Conservation (phyloP, 2,329 filamentous ascomycete species). For the Escovopsis sp. region DNA sequence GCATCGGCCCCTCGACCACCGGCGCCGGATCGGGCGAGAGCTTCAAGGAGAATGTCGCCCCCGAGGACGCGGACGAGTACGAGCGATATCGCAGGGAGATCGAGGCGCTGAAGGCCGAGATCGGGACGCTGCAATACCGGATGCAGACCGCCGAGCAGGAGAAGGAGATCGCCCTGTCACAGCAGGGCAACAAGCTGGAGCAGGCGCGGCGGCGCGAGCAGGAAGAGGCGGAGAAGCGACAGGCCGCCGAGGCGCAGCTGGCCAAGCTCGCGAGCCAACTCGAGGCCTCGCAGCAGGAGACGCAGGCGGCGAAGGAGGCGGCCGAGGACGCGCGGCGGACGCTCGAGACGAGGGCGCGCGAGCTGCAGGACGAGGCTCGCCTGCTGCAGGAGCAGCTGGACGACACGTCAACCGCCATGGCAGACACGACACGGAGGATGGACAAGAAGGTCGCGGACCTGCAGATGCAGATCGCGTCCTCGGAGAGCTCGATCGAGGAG, state of each 20-base stretch:
- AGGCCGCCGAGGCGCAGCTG: constrained; percentile 41
- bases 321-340: constrained; percentile 44
- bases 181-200: constrained; percentile 70
- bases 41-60: constrained; percentile 44
- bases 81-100: constrained; percentile 40
- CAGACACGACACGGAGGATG: constrained; percentile 50
- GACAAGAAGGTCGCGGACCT: constrained; percentile 41
- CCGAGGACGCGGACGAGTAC: constrained; percentile 42
- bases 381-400: constrained; percentile 67
- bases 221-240: constrained; percentile 58
- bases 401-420: constrained; percentile 46
- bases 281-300: constrained; percentile 34
- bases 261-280: constrained; percentile 33
- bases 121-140: constrained; percentile 78
- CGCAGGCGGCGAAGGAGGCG: constrained; percentile 34
- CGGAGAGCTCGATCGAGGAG: constrained; percentile 37
- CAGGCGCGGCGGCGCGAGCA: constrained; percentile 71
- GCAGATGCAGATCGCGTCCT: constrained; percentile 32
- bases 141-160: constrained; percentile 79
- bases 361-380: constrained; percentile 58
- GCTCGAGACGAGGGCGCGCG: constrained; percentile 52
- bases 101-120: constrained; percentile 76
- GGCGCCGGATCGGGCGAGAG: constrained; percentile 39
- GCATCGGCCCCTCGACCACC: constrained; percentile 23
- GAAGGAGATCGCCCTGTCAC: constrained; percentile 60